Evolutionary conservation across 2,329 filamentous ascomycete species (phyloP).

Genomic region (Leptographium radiaticola): DNA sequence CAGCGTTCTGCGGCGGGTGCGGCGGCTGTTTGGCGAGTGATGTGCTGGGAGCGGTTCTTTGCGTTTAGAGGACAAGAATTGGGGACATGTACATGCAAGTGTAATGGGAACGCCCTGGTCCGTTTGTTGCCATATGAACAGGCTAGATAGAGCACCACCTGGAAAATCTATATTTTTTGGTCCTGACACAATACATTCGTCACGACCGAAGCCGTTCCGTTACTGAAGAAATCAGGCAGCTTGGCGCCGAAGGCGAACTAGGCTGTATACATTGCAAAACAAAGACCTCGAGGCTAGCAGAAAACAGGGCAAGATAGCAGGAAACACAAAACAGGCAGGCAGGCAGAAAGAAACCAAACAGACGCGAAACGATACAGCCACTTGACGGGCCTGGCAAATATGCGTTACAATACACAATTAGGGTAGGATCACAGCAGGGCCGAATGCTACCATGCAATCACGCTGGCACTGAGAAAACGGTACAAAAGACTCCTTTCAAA

Average conservation of each 20-base stretch:
- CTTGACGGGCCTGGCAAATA: not conserved
- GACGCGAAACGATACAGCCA: not conserved
- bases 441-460: not conserved
- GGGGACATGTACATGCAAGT: not conserved
- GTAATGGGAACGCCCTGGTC: not conserved
- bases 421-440: not conserved
- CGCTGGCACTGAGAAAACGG: not conserved
- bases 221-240: not conserved
- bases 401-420: not conserved
- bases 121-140: not conserved
- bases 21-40: slow-evolving; percentile 53
- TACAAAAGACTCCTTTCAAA: not conserved
- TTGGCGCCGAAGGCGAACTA: not conserved
- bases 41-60: not conserved
- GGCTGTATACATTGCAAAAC: not conserved
- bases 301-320: too few species aligned
- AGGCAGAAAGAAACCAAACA: not conserved
- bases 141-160: not conserved
- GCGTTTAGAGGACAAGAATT: not conserved
- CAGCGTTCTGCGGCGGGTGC: slow-evolving; percentile 82
- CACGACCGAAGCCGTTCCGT: not conserved
- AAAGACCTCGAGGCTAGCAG: not conserved
- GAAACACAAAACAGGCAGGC: not conserved
- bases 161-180: not conserved
- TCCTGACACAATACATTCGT: not conserved